phyloP scores from a whole-genome alignment of 495 filamentous ascomycete genomes.

The Tetracladium marchalianum region DNA sequence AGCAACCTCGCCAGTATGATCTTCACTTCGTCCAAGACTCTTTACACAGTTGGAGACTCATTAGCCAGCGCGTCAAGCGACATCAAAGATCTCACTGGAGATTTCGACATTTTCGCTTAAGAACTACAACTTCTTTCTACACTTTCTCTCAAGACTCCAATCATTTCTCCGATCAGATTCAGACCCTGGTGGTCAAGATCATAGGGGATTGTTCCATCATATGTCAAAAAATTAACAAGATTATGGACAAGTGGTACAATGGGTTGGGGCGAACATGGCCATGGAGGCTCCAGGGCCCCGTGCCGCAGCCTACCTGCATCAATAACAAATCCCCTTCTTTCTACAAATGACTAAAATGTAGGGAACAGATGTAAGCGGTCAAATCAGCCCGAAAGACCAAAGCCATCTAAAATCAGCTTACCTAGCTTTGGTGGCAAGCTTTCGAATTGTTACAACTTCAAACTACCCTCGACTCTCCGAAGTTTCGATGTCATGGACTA shows the following conservation, averaged over 20 bases:
- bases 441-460: too few relatives aligned
- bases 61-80: neutral
- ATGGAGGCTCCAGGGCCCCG: slow-evolving; percentile 2
- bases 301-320: too few relatives aligned
- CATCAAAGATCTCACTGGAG: slow-evolving; percentile 4
- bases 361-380: too few relatives aligned
- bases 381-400: too few relatives aligned
- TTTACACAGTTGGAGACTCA: neutral
- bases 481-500: too few relatives aligned
- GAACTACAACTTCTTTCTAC: slow-evolving; percentile 1
- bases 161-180: neutral
- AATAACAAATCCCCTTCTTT: too few relatives aligned
- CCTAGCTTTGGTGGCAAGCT: too few relatives aligned
- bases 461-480: too few relatives aligned
- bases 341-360: too few relatives aligned
- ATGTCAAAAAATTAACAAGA: slow-evolving; percentile 2
- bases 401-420: too few relatives aligned
- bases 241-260: slow-evolving; percentile 1
- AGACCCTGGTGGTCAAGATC: slow-evolving; percentile 1
- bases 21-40: slow-evolving; percentile 1
- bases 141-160: neutral
- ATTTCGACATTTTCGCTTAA: slow-evolving; percentile 4
- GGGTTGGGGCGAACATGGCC: neutral
- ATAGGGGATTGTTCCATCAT: slow-evolving; percentile 6
- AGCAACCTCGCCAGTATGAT: neutral